Percentiles rank a stretch among this genome's conserved stretches.
These are phyloP conservation scores for Xylaria sp. DNA, from an alignment of 495 filamentous ascomycete genomes.

Conservation along the genomic window DNA sequence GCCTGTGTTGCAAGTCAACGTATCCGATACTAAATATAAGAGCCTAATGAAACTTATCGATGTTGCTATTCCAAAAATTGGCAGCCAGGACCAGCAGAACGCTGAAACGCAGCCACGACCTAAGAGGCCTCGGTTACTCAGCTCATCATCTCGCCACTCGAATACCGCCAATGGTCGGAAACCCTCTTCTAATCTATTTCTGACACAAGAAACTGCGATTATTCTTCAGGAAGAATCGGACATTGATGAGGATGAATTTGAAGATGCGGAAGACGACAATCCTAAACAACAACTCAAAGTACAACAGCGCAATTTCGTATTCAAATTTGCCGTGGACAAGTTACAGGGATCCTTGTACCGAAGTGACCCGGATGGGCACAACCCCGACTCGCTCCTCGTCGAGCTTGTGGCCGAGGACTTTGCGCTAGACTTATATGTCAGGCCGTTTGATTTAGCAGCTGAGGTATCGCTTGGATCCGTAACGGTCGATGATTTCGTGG, in stretches of 20 bases:
- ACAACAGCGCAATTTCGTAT: conserved; percentile 88
- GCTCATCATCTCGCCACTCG: conserved; percentile 47
- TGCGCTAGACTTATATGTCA: conserved; percentile 81
- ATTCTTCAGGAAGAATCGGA: conserved; percentile 78
- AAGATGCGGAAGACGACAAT: conserved; percentile 66
- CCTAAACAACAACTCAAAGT: conserved; percentile 69
- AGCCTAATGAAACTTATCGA: conserved; percentile 94
- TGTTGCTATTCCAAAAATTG: conserved; percentile 88
- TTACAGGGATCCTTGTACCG: conserved; percentile 90
- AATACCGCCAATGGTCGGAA: conserved; percentile 38
- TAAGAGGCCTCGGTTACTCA: conserved; percentile 63
- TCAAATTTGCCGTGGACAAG: conserved; percentile 93
- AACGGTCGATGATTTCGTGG: conserved; percentile 93
- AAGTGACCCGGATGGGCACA: conserved; percentile 79
- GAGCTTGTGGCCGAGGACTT: conserved; percentile 93
- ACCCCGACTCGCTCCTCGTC: conserved; percentile 81
- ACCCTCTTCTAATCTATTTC: conserved; percentile 49
- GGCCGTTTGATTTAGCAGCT: conserved; percentile 89
- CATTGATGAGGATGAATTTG: conserved; percentile 65
- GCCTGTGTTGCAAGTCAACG: conserved; percentile 87
- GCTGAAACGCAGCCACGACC: conserved; percentile 49
- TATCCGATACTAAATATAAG: conserved; percentile 96
- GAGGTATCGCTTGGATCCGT: conserved; percentile 86
- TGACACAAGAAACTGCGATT: conserved; percentile 73
- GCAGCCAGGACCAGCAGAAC: conserved; percentile 52